phyloP scores from a whole-genome alignment of 176 grass and related monocot species.

The Cymbopogon citratus region DNA sequence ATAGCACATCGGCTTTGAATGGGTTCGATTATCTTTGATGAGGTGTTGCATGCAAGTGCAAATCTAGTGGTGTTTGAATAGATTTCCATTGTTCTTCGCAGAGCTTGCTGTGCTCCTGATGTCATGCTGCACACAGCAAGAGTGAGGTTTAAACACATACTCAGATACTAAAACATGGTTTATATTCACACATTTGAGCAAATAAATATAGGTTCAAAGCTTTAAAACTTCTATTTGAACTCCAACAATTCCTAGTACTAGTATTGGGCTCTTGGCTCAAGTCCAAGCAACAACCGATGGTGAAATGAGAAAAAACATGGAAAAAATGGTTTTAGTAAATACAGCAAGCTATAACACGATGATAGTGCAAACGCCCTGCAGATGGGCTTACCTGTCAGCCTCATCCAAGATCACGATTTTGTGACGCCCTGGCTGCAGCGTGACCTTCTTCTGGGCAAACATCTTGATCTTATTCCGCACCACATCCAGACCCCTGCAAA shows the following conservation, averaged over 20 bases:
- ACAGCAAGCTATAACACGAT: not conserved
- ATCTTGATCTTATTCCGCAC: constrained; percentile 99
- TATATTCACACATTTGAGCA: not conserved
- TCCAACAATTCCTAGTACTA: not conserved
- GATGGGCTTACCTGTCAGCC: constrained; percentile 77
- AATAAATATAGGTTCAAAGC: not conserved
- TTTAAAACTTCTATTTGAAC: not conserved
- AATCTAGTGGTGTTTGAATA: constrained; percentile 97
- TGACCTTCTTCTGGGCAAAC: constrained; percentile 98
- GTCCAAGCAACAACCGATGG: not conserved
- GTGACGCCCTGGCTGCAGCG: constrained; percentile 69
- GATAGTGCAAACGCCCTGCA: not conserved
- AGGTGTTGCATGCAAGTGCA: constrained; percentile 88
- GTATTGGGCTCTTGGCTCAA: not conserved
- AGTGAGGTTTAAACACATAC: constrained; percentile 5
- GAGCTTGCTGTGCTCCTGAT: constrained; percentile 84
- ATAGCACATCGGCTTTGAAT: constrained; percentile 97
- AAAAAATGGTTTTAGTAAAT: not conserved
- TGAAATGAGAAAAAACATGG: not conserved
- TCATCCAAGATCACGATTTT: constrained; percentile 95
- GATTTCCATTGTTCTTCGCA: constrained; percentile 96
- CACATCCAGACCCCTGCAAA: constrained; percentile 81
- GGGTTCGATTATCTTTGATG: constrained; percentile 97
- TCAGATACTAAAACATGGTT: not conserved
- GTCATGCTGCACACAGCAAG: constrained; percentile 68